Evolutionary conservation across 2,329 filamentous ascomycete genomes (phyloP).

Genomic region (Verticillium nonalfalfae): DNA sequence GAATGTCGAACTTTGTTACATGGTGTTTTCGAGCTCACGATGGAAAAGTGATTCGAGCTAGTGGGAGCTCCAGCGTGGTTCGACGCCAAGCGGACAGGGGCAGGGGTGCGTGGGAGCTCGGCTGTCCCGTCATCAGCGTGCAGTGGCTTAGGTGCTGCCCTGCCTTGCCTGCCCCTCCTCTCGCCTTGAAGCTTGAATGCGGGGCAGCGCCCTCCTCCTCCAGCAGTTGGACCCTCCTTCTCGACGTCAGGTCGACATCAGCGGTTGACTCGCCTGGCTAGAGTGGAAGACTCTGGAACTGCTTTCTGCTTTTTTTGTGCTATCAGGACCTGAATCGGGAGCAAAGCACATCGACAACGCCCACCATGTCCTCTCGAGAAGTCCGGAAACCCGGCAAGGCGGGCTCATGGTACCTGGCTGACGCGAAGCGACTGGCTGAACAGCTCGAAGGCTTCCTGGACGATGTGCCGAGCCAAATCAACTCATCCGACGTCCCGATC

Average conservation of each 20-base stretch:
- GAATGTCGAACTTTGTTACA: too few relatives aligned
- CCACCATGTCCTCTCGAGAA: not conserved
- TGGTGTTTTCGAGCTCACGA: not conserved
- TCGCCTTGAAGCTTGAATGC: not conserved
- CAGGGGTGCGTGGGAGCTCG: not conserved
- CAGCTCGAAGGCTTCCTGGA: slow-evolving; percentile 73
- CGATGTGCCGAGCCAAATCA: slow-evolving; percentile 60
- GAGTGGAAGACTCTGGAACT: too few relatives aligned
- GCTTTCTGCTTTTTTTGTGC: not conserved
- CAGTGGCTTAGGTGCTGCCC: too few relatives aligned
- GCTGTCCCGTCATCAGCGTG: not conserved
- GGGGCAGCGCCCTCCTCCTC: not conserved
- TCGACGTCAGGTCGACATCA: not conserved
- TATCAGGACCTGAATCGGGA: not conserved
- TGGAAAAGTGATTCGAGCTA: not conserved
- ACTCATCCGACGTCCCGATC: slow-evolving; percentile 58
- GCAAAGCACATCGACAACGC: not conserved
- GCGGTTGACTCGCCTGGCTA: too few relatives aligned
- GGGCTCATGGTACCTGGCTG: slow-evolving; percentile 77
- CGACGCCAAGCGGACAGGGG: not conserved
- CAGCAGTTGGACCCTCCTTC: not conserved
- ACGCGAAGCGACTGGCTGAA: slow-evolving; percentile 48
- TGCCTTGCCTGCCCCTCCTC: not conserved
- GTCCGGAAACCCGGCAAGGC: slow-evolving; percentile 63
- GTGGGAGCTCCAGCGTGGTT: not conserved